Conservation (phyloP, 2,329 filamentous ascomycete species). For the Colletotrichum sojae region DNA sequence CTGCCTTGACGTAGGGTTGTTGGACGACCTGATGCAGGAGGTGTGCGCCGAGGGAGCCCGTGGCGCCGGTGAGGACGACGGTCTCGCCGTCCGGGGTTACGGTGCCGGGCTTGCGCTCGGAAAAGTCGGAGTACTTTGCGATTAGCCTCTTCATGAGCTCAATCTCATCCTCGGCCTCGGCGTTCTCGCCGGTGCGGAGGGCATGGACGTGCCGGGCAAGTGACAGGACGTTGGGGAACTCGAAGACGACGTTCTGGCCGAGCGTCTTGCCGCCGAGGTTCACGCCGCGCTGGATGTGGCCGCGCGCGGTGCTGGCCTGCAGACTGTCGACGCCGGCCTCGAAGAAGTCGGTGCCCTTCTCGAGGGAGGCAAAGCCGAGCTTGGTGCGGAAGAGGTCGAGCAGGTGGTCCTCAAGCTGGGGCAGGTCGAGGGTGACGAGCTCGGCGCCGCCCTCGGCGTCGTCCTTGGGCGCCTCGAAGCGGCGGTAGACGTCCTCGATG, state of each 20-base stretch:
- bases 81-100: slow-evolving; percentile 47
- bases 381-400: slow-evolving; percentile 44
- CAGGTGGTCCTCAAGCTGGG: slow-evolving; percentile 47
- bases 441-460: slow-evolving; percentile 21
- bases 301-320: slow-evolving; percentile 60
- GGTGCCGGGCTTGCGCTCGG: slow-evolving; percentile 43
- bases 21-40: slow-evolving; percentile 70
- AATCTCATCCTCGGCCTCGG: slow-evolving; percentile 45
- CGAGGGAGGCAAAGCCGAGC: slow-evolving; percentile 48
- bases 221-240: slow-evolving; percentile 53
- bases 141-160: slow-evolving; percentile 52
- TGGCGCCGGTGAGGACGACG: slow-evolving; percentile 70
- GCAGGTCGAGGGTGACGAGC: slow-evolving; percentile 29
- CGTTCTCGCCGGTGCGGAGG: slow-evolving; percentile 41
- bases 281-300: slow-evolving; percentile 56
- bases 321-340: slow-evolving; percentile 61
- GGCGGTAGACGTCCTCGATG: slow-evolving; percentile 54
- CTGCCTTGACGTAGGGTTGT: slow-evolving; percentile 66
- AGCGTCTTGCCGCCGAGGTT: slow-evolving; percentile 49
- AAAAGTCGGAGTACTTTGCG: slow-evolving; percentile 55
- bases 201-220: slow-evolving; percentile 51
- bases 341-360: slow-evolving; percentile 56
- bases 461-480: slow-evolving; percentile 37
- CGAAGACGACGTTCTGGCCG: slow-evolving; percentile 58
- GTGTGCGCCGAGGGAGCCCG: slow-evolving; percentile 73